Conservation (phyloP, 2,329 filamentous ascomycete species). For the Trichoderma asperellum region DNA sequence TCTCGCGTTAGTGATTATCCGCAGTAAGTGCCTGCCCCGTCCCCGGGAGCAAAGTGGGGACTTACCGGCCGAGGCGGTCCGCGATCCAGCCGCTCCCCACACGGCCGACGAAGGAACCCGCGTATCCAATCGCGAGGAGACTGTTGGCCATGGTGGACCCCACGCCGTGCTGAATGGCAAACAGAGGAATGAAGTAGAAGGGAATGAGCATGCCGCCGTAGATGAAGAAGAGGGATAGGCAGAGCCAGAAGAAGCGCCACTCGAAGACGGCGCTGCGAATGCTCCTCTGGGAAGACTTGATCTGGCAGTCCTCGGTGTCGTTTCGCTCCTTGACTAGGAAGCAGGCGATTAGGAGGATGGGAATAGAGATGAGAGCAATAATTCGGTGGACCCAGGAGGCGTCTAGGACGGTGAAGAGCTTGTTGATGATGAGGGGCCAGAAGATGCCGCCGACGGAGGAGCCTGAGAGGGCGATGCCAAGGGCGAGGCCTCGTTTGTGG, state of each 20-base stretch:
- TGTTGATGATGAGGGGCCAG: slow-evolving; percentile 38
- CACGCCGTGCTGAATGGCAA: slow-evolving; percentile 53
- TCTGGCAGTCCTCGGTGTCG: slow-evolving; percentile 27
- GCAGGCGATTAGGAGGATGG: slow-evolving; percentile 36
- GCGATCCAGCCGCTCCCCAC: slow-evolving; percentile 56
- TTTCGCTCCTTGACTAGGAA: slow-evolving; percentile 38
- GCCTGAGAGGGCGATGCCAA: slow-evolving; percentile 40
- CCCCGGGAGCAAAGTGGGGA: not conserved
- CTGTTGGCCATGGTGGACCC: slow-evolving; percentile 59
- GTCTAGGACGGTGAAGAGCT: slow-evolving; percentile 27
- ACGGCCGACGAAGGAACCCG: slow-evolving; percentile 57
- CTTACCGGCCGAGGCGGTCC: slow-evolving; percentile 52
- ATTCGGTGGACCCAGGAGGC: slow-evolving; percentile 33
- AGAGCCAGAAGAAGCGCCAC: slow-evolving; percentile 34
- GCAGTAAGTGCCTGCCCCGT: not conserved
- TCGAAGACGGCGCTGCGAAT: slow-evolving; percentile 39
- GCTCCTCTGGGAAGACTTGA: slow-evolving; percentile 26
- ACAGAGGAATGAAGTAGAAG: slow-evolving; percentile 49
- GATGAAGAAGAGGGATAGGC: slow-evolving; percentile 36
- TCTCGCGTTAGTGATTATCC: too few relatives aligned
- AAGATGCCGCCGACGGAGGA: slow-evolving; percentile 40
- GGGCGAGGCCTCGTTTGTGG: slow-evolving; percentile 37
- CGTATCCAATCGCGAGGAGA: slow-evolving; percentile 64
- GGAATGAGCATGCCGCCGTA: slow-evolving; percentile 39
- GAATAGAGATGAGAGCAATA: slow-evolving; percentile 34